Evolutionary conservation across 2,329 filamentous ascomycete species (phyloP), one percentile per base, ranked within the genome.

Genomic region (Neobulgaria alba): DNA sequence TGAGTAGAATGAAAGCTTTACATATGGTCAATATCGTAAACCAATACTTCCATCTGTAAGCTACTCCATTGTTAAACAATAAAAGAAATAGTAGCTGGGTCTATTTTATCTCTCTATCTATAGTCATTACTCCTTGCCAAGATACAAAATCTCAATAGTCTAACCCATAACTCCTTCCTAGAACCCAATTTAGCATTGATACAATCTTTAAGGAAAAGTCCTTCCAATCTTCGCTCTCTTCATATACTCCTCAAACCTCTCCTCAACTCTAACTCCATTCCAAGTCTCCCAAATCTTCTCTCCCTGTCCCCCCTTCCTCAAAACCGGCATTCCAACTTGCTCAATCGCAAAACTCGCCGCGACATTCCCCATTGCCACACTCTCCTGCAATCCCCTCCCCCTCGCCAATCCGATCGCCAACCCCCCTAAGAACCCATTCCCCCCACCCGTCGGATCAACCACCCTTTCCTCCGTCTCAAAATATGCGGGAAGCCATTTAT

Each of bases 261-360:
- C 65, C 4, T 68, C 59, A 3, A 80, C 73, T 17, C 57, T 57
- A 4, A 69, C 66, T 2, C 71, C 74, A 55, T 82, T 83, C 78
- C 79, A 83, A 14, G 65, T 71, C 61, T 82, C 78, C 50, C 4
- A 67, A 70, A 15, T 23, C 3, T 65, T 50, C 7, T 60, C 63
- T 38, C 69, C 62, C 35, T 33, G 47, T 2, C 59, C 65, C n/a
- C 8, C 62, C 34, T 29, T 47, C 2, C 59, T 64, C 10, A 88
- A 56, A 1, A 60, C 60, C 0, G 90, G 90, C 60, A 93, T 76
- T 0, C 92, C 90, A 38, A 94, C 79, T 61, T 98, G 92, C 63
- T 98, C 89, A 54, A 98, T 94, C 12, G 86, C 86, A 61, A 95
- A 92, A 56, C 88, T 89, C 5, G 92, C 90, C 2, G 87, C 82